These are phyloP conservation scores for Periconia digitata DNA, from an alignment of 2,329 filamentous ascomycete genomes.

Conservation along the genomic window DNA sequence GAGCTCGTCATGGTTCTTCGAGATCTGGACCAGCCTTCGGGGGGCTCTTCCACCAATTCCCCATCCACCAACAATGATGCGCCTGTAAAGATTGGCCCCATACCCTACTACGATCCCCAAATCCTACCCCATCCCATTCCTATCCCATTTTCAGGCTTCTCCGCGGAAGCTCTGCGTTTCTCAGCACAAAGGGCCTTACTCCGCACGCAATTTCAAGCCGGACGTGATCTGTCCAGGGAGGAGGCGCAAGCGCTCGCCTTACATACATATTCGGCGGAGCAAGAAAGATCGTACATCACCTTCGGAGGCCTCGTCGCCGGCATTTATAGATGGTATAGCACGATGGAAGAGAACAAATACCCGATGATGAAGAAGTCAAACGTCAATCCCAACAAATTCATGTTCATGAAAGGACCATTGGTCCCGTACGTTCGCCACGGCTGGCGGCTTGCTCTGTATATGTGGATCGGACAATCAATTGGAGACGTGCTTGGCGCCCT, in stretches of 20 bases:
- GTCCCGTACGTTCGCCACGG: slow-evolving; percentile 32
- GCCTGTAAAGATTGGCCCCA: slow-evolving; percentile 25
- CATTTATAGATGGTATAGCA: slow-evolving; percentile 36
- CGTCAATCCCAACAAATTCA: slow-evolving; percentile 44
- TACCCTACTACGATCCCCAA: slow-evolving; percentile 39
- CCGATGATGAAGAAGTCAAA: slow-evolving; percentile 43
- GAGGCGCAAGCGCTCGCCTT: slow-evolving; percentile 48
- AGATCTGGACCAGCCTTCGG: slow-evolving; percentile 34
- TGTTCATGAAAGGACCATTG: slow-evolving; percentile 33
- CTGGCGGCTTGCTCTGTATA: slow-evolving; percentile 31
- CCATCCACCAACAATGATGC: slow-evolving; percentile 42
- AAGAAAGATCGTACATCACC: slow-evolving; percentile 43
- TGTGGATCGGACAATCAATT: too few relatives aligned
- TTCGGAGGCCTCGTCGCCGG: slow-evolving; percentile 38
- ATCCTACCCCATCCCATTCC: slow-evolving; percentile 41
- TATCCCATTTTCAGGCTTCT: slow-evolving; percentile 33
- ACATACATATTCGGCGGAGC: slow-evolving; percentile 42
- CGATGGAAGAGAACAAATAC: slow-evolving; percentile 40
- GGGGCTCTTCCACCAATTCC: slow-evolving; percentile 34
- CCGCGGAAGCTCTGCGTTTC: slow-evolving; percentile 24
- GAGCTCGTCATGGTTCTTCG: slow-evolving; percentile 44
- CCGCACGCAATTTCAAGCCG: slow-evolving; percentile 20
- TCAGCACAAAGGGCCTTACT: slow-evolving; percentile 24
- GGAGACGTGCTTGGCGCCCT: too few relatives aligned
- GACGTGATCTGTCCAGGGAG: slow-evolving; percentile 41